A percentile compares a stretch with the other conserved stretches of the same genome.
Evolutionary conservation across 2,329 filamentous ascomycete species (phyloP).

Genomic region (Aureobasidium zeae): DNA sequence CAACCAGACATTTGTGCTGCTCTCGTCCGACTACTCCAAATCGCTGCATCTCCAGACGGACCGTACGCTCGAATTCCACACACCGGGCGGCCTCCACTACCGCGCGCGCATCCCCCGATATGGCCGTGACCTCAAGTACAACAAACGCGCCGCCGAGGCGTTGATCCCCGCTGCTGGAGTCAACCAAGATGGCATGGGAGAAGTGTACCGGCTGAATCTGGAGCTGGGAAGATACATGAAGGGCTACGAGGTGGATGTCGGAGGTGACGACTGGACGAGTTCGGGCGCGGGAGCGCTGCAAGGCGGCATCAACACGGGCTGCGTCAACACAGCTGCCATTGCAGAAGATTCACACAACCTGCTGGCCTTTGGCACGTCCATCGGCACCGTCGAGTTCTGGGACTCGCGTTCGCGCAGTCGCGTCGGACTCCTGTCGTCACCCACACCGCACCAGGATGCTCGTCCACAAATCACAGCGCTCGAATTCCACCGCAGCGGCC

Average conservation of each 20-base stretch:
- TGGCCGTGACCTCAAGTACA: slow-evolving; percentile 80
- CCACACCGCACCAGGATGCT: slow-evolving; percentile 31
- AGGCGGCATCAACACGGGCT: slow-evolving; percentile 74
- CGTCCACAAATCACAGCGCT: slow-evolving; percentile 69
- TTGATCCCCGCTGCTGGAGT: slow-evolving; percentile 81
- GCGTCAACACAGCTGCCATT: slow-evolving; percentile 78
- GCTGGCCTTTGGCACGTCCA: slow-evolving; percentile 82
- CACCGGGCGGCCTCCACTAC: slow-evolving; percentile 77
- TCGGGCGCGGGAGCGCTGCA: slow-evolving; percentile 66
- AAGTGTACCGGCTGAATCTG: slow-evolving; percentile 86
- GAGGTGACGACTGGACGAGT: slow-evolving; percentile 63
- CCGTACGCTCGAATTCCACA: slow-evolving; percentile 87
- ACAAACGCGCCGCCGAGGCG: slow-evolving; percentile 71
- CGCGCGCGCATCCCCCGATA: slow-evolving; percentile 84
- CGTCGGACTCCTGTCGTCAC: slow-evolving; percentile 63
- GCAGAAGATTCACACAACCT: slow-evolving; percentile 86
- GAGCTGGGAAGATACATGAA: slow-evolving; percentile 92
- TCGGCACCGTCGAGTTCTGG: slow-evolving; percentile 97
- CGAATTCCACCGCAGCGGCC: slow-evolving; percentile 72
- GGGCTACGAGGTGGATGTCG: slow-evolving; percentile 83
- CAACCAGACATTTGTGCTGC: slow-evolving; percentile 82
- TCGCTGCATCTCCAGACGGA: slow-evolving; percentile 89
- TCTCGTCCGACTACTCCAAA: slow-evolving; percentile 88
- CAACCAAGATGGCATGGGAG: slow-evolving; percentile 74
- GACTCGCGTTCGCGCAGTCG: slow-evolving; percentile 76